Evolutionary conservation across 805 yeast species (phyloP).

Genomic region (Zygosaccharomyces bailii): DNA sequence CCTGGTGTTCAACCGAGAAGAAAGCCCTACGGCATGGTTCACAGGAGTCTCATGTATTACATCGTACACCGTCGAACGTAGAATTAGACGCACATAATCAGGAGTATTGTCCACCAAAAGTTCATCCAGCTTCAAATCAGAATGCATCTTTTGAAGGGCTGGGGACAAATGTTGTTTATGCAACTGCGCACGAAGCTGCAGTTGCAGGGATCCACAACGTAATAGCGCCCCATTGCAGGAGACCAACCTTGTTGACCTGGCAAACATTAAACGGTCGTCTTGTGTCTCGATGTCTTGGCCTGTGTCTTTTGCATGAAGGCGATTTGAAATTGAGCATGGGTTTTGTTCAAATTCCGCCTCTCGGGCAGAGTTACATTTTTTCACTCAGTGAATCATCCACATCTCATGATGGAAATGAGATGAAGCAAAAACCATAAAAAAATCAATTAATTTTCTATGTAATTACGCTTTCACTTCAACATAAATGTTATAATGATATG

Average conservation of each 20-base stretch:
- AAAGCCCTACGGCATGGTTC: slow-evolving; percentile 67
- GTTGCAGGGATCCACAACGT: slow-evolving; percentile 6
- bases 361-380: background rate
- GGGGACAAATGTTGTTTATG: slow-evolving; percentile 24
- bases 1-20: slow-evolving; percentile 70
- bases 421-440: too few relatives aligned
- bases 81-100: slow-evolving; percentile 87
- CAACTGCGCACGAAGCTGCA: slow-evolving; percentile 17
- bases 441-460: too few relatives aligned
- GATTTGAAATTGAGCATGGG: background rate
- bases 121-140: slow-evolving; percentile 43
- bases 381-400: too few relatives aligned
- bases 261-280: background rate
- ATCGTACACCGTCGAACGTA: slow-evolving; percentile 92
- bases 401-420: too few relatives aligned
- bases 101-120: slow-evolving; percentile 64
- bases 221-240: slow-evolving; percentile 2
- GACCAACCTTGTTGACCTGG: background rate
- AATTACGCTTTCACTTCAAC: too few relatives aligned
- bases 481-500: too few relatives aligned
- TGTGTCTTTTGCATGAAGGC: background rate
- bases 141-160: slow-evolving; percentile 27
- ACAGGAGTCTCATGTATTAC: slow-evolving; percentile 90
- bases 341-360: background rate
- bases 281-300: background rate